Conservation (phyloP, 352 stramenopile genomes). For the Blastocystis hominis region DNA sequence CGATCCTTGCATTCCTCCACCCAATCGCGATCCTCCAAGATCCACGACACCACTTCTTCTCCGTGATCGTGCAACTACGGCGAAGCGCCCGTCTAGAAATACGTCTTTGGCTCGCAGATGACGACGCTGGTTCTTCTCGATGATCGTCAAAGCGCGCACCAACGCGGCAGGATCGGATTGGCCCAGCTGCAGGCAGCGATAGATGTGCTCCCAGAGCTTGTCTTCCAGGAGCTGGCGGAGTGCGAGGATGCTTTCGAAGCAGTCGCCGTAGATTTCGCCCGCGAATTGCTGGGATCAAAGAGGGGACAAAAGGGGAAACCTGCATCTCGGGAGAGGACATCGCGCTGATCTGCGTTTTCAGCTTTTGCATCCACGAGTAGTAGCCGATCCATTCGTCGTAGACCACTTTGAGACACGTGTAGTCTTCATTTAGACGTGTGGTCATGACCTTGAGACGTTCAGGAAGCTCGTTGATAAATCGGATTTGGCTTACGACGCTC, state of each 20-base stretch:
- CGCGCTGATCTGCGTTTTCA: not conserved
- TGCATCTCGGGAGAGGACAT: not conserved
- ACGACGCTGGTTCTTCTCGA: constrained; percentile 15
- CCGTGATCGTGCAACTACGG: not conserved
- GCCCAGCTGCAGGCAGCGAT: constrained; percentile 5
- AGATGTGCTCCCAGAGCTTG: constrained; percentile 47
- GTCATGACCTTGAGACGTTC: not conserved
- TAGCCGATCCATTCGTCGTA: constrained; percentile 44
- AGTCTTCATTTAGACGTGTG: not conserved
- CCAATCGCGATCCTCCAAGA: constrained; percentile 6
- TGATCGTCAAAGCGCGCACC: constrained; percentile 26
- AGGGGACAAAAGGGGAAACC: not conserved
- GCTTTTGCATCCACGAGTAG: constrained; percentile 28
- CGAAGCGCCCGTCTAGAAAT: not conserved
- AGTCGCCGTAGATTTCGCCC: not conserved
- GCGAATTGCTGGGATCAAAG: not conserved
- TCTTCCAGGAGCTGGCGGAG: not conserved
- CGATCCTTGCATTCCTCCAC: constrained; percentile 22
- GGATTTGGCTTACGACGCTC: not conserved
- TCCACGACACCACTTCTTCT: not conserved
- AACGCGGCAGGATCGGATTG: constrained; percentile 10
- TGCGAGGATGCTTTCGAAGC: not conserved
- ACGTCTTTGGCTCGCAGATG: not conserved
- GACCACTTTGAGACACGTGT: constrained; percentile 2
- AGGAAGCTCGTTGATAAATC: not conserved